Evolutionary conservation across 1,284 basidiomycete species (phyloP), one percentile per base, ranked within the genome.

Genomic region (Trichosporon ovoides): DNA sequence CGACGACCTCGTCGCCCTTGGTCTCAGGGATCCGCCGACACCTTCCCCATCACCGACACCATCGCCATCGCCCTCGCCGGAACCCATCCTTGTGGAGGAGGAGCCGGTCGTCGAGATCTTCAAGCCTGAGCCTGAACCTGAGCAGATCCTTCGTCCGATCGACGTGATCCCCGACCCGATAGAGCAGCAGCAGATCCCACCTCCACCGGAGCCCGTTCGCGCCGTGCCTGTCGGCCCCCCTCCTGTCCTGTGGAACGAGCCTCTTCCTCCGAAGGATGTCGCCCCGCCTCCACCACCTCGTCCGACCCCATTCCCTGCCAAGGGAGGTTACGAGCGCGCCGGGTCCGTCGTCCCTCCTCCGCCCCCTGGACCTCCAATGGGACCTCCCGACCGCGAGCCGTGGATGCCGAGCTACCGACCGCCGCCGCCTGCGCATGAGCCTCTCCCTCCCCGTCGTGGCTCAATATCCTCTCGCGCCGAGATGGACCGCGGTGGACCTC

Each of bases 1-100:
- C 16, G 37, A 59, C 20, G 69, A 71, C 50, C 58, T 66, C 3
- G 50, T 56, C 12, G 59, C 58, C 19, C 53, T 67, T n/a, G 65
- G 67, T 1, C 28, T 64, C 31, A 49, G 55, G 13, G 57, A 62
- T 24, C 35, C 52, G 5, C 57, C 58, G 9, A 49, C 38, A 24
- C 43, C 43, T 10, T 48, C 43, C 1, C 43, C 43, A 7, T 48
- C 43, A 13, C 43, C 43, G 43, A 48, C 43, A 2, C 43, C 43
- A 9, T 48, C 43, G 14, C 43, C 43, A 2, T 36, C 53, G 14
- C 40, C 55, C 19, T 51, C 53, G n/a, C 56, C 53, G 7, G 56
- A 56, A 31, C 56, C 59, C 1, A 52, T 56, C 22, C 48, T 34
- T 2, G 53, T 38, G 10, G 38, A 37, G 18, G 60, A 61, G 22